Percentiles rank a stretch among this genome's conserved stretches.
These are phyloP conservation scores for Eremomyces bilateralis DNA, from an alignment of 495 filamentous ascomycete species.

Conservation along the genomic window DNA sequence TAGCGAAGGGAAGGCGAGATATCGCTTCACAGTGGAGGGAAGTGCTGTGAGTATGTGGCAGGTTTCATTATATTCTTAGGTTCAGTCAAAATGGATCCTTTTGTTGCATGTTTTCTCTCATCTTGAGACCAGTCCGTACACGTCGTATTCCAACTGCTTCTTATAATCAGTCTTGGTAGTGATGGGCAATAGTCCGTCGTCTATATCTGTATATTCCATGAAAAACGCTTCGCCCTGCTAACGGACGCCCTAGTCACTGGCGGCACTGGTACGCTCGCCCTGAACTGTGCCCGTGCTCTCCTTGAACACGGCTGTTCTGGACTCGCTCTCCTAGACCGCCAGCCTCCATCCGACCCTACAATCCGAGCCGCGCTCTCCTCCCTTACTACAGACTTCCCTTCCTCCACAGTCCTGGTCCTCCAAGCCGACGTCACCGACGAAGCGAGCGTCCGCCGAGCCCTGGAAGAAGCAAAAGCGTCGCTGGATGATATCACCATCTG, in stretches of 20 bases:
- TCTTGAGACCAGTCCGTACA: too few species aligned
- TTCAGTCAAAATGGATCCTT: not conserved
- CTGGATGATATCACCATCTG: slow-evolving; percentile 36
- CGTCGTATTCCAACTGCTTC: too few species aligned
- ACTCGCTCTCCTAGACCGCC: slow-evolving; percentile 40
- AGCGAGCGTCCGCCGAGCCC: slow-evolving; percentile 17
- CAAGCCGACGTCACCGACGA: slow-evolving; percentile 36
- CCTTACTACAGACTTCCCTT: slow-evolving; percentile 31
- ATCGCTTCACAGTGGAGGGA: slow-evolving; percentile 37
- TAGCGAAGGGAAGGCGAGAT: slow-evolving; percentile 25
- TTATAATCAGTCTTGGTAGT: too few species aligned
- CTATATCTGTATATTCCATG: too few species aligned
- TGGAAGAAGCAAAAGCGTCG: slow-evolving; percentile 18
- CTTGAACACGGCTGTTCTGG: slow-evolving; percentile 47
- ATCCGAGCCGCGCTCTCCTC: slow-evolving; percentile 12
- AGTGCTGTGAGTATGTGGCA: slow-evolving; percentile 32
- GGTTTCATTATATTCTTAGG: not conserved
- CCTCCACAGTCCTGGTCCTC: slow-evolving; percentile 23
- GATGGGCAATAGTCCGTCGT: too few species aligned
- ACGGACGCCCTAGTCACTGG: slow-evolving; percentile 47
- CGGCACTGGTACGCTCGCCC: slow-evolving; percentile 44
- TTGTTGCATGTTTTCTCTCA: not conserved
- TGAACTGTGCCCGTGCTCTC: slow-evolving; percentile 34
- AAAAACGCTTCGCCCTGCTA: too few species aligned
- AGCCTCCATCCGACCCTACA: slow-evolving; percentile 20